Evolutionary conservation across 768 basidiomycete genomes (phyloP).

Genomic region (Lentinula detonsa): DNA sequence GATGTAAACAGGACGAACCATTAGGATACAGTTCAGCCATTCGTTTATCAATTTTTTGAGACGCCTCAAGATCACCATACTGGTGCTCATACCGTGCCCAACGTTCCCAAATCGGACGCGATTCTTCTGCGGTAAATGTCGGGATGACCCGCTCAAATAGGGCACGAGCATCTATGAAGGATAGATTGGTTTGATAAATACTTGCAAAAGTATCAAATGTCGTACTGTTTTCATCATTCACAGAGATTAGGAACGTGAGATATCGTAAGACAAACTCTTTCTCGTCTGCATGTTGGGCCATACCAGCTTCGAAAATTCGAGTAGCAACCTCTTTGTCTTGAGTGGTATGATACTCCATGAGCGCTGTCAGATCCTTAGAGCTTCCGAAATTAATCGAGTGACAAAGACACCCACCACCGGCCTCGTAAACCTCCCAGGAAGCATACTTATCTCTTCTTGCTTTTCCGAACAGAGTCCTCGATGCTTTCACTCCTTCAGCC

Average conservation of each 20-base stretch:
- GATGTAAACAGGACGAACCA: constrained; percentile 39
- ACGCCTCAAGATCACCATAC: constrained; percentile 86
- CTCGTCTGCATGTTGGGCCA: constrained; percentile 78
- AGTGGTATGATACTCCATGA: constrained; percentile 94
- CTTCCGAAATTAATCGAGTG: constrained; percentile 3
- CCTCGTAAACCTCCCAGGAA: constrained; percentile 92
- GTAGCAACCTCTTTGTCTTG: constrained; percentile 73
- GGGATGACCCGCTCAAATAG: constrained; percentile 87
- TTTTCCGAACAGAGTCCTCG: constrained; percentile 72
- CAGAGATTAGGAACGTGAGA: constrained; percentile 86
- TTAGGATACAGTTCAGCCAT: constrained; percentile 84
- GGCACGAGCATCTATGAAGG: constrained; percentile 78
- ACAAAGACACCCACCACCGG: constrained; percentile 56
- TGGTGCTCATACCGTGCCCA: constrained; percentile 96
- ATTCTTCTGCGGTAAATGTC: constrained; percentile 71
- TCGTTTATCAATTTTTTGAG: constrained; percentile 84
- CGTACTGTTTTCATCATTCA: constrained; percentile 95
- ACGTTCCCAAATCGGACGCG: constrained; percentile 87
- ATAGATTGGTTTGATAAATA: constrained; percentile 3
- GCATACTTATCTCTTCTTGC: constrained; percentile 72
- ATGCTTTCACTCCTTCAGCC: constrained; percentile 80
- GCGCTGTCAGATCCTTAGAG: constrained; percentile 40
- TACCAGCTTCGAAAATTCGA: constrained; percentile 89
- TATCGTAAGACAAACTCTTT: constrained; percentile 84
- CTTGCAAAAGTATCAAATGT: constrained; percentile 10